Percentiles rank a stretch among this genome's conserved stretches.
Evolutionary conservation across 805 yeast species (phyloP).

Genomic region (Sugiyamaella smithiae): DNA sequence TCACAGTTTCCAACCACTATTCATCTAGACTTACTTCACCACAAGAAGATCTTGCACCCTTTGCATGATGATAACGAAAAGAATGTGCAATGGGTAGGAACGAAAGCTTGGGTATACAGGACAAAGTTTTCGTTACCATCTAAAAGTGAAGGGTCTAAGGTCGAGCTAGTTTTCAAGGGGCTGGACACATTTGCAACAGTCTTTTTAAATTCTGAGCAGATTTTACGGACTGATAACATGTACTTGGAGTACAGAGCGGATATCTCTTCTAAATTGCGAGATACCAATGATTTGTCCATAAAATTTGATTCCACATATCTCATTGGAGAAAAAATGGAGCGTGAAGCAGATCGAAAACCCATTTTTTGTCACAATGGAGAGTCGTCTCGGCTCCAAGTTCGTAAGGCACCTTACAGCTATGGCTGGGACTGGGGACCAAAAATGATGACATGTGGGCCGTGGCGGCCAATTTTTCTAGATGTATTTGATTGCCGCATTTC

Average conservation of each 20-base stretch:
- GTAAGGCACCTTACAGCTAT: conserved; percentile 54
- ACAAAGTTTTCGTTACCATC: conserved; percentile 18
- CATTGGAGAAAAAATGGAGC: conserved; percentile 10
- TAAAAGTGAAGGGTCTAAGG: neutral
- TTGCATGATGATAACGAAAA: conserved; percentile 42
- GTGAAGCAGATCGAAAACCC: neutral
- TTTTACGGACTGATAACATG: conserved; percentile 43
- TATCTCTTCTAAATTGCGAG: conserved; percentile 21
- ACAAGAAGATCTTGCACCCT: conserved; percentile 44
- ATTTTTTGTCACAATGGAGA: conserved; percentile 42
- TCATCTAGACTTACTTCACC: conserved; percentile 40
- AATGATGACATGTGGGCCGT: conserved; percentile 46
- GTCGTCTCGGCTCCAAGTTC: conserved; percentile 39
- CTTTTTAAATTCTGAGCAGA: conserved; percentile 37
- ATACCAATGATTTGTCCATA: conserved; percentile 9
- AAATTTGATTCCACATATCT: conserved; percentile 13
- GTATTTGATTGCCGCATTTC: conserved; percentile 17
- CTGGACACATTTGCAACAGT: conserved; percentile 44
- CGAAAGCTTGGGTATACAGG: conserved; percentile 46
- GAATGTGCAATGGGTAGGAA: conserved; percentile 48
- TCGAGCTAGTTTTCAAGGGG: conserved; percentile 41
- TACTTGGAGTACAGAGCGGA: conserved; percentile 37
- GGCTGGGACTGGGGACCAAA: conserved; percentile 60
- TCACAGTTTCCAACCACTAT: conserved; percentile 25
- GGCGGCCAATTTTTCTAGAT: conserved; percentile 37